These are phyloP conservation scores for Solanum stenotomum DNA, from an alignment of 257 asterid genomes.

Conservation along the genomic window DNA sequence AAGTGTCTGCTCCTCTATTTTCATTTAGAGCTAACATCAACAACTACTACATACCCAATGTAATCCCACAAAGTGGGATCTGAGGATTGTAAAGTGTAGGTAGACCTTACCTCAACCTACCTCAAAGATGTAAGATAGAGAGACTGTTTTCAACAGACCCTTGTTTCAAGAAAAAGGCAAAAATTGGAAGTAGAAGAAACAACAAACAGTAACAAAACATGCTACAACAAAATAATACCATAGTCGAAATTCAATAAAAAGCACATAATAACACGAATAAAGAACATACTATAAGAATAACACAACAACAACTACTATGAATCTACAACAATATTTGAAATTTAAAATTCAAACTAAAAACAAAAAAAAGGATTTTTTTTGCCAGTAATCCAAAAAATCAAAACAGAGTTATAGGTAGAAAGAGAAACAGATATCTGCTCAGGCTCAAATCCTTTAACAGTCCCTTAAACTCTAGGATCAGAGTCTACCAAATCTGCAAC, in stretches of 20 bases:
- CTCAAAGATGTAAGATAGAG: too few species aligned
- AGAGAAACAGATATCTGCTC: constrained; percentile 81
- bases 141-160: too few species aligned
- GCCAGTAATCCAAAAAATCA: background rate
- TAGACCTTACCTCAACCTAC: background rate
- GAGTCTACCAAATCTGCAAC: constrained; percentile 70
- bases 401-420: constrained; percentile 61
- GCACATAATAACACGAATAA: too few species aligned
- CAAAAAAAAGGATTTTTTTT: background rate
- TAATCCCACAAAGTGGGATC: too few species aligned
- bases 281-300: too few species aligned
- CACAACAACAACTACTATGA: background rate
- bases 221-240: background rate
- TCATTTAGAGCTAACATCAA: background rate
- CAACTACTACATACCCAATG: too few species aligned
- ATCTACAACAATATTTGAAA: background rate
- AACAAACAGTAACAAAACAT: background rate
- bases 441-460: constrained; percentile 52
- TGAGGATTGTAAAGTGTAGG: too few species aligned
- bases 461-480: constrained; percentile 70
- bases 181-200: background rate
- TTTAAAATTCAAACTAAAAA: too few species aligned
- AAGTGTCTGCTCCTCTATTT: background rate
- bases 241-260: too few species aligned
- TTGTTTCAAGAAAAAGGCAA: too few species aligned